Evolutionary conservation across 768 basidiomycete genomes (phyloP), one percentile per base, ranked within the genome.

Genomic region (Agrocybe chaxingu): DNA sequence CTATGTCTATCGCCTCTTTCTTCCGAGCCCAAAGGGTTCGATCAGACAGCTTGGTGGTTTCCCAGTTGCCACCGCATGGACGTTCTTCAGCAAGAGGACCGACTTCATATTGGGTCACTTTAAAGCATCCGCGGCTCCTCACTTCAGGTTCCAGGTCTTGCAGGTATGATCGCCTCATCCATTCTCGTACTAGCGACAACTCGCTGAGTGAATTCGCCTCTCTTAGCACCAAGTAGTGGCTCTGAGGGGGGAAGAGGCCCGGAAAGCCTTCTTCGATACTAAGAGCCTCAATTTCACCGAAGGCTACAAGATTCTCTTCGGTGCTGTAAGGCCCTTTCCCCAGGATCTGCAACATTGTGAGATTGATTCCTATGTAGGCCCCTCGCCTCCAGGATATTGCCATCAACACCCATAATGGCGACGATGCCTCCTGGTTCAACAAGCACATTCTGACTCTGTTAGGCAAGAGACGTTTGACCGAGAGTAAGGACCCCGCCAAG

Each of bases 241-340:
- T 1, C 24, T 62, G 24, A 38, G 45, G 4, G 59, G 61, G 18
- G 57, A 59, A 16, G 47, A 52, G 4, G 47, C 48, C 8, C 56
- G 69, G 3, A 64, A 67, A 31, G 52, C 57, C 1, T 71, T 68
- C 48, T 67, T 69, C 47, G 60, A 63, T 32, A 58, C 65, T 34
- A 62, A 60, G 35, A 55, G 48, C 30, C 52, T 71, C 3, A 59
- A 57, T 44, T 59, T 67, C 42, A 53, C 40, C 16, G 65, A 70
- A 55, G 70, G 70, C 31, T 71, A 70, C 41, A 62, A 56, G 44
- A 58, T 70, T 32, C 58, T 71, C 8, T 59, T 66, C 50, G 69
- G 66, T 12, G 66, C 57, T 29, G 64, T 57, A 19, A 33, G 57
- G 29, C 47, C 59, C 10, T 42, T 53, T 8, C 30, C n/a, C 8